Percentiles rank a stretch among this genome's conserved stretches.
Conservation (phyloP, 2,329 filamentous ascomycete genomes). For the Neodidymelliopsis sp. region DNA sequence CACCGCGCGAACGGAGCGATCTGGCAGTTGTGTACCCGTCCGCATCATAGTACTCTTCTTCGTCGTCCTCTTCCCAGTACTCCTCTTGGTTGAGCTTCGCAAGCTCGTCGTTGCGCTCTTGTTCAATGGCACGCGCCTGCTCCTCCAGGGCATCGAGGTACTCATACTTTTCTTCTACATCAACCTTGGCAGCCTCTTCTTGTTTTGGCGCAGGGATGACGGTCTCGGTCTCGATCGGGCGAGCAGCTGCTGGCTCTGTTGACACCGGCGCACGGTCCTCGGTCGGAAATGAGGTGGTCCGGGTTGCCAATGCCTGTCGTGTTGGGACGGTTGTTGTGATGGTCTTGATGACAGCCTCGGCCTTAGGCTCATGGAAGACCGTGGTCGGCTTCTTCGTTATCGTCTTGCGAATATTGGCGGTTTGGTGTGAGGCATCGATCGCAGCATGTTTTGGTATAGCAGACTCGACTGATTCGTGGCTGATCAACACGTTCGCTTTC, state of each 20-base stretch:
- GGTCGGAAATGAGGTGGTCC: constrained; percentile 33
- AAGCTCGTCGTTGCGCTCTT: constrained; percentile 47
- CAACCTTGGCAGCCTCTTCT: constrained; percentile 24
- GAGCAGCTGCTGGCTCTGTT: constrained; percentile 26
- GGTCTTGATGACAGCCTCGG: constrained; percentile 28
- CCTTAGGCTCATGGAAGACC: constrained; percentile 61
- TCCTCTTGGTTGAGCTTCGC: constrained; percentile 66
- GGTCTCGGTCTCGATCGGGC: constrained; percentile 19
- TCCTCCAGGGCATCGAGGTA: constrained; percentile 50
- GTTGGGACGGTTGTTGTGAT: constrained; percentile 27
- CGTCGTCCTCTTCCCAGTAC: constrained; percentile 76
- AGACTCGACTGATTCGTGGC: constrained; percentile 25
- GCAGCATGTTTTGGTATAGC: constrained; percentile 32
- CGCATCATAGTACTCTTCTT: constrained; percentile 77
- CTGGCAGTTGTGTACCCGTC: constrained; percentile 77
- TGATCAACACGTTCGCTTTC: constrained; percentile 31
- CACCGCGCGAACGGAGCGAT: constrained; percentile 77
- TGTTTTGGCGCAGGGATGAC: constrained; percentile 13
- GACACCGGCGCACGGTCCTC: constrained; percentile 31
- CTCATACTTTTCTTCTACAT: constrained; percentile 41
- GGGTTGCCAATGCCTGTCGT: constrained; percentile 31
- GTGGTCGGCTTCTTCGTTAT: constrained; percentile 61
- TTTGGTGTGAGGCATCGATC: constrained; percentile 37
- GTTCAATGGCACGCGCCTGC: constrained; percentile 45
- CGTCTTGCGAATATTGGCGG: constrained; percentile 55